Evolutionary conservation across 139 green algal genomes (phyloP).

Genomic region (Volvox reticuliferus): DNA sequence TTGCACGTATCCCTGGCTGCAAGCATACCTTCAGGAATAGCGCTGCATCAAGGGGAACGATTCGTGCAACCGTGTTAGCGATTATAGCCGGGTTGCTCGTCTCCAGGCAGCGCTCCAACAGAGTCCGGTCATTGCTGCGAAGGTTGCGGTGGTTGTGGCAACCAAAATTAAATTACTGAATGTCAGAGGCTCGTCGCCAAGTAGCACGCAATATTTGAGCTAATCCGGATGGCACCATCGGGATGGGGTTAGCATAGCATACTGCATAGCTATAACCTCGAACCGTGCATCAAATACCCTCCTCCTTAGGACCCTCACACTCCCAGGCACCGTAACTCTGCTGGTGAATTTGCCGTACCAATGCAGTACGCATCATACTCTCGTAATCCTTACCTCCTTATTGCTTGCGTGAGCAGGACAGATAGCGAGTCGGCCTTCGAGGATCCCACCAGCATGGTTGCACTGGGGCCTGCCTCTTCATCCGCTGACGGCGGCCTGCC

Average conservation of each 20-base stretch:
- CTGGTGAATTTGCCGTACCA: too few relatives aligned
- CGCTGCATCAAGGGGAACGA: constrained; percentile 70
- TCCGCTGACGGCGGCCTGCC: not conserved
- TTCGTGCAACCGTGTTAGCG: constrained; percentile 71
- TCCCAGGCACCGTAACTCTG: too few relatives aligned
- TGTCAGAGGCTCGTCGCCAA: too few relatives aligned
- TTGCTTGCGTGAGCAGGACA: constrained; percentile 80
- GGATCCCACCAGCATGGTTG: constrained; percentile 26
- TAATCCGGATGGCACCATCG: too few relatives aligned
- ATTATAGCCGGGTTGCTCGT: constrained; percentile 63
- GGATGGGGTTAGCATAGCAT: too few relatives aligned
- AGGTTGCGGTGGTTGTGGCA: not conserved
- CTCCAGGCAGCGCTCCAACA: constrained; percentile 76
- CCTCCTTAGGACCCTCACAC: too few relatives aligned
- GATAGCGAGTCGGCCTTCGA: constrained; percentile 76
- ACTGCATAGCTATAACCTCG: too few relatives aligned
- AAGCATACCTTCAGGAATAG: constrained; percentile 60
- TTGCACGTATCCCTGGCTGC: too few relatives aligned
- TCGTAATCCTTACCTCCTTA: constrained; percentile 39
- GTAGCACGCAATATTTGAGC: too few relatives aligned
- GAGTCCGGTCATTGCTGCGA: constrained; percentile 65
- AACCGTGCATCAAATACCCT: too few relatives aligned
- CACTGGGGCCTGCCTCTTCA: constrained; percentile 45
- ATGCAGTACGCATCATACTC: too few relatives aligned
- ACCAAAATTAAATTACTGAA: not conserved